Base-by-base conservation (phyloP, 805 yeast species). In the Suhomyces xylopsoci region DNA sequence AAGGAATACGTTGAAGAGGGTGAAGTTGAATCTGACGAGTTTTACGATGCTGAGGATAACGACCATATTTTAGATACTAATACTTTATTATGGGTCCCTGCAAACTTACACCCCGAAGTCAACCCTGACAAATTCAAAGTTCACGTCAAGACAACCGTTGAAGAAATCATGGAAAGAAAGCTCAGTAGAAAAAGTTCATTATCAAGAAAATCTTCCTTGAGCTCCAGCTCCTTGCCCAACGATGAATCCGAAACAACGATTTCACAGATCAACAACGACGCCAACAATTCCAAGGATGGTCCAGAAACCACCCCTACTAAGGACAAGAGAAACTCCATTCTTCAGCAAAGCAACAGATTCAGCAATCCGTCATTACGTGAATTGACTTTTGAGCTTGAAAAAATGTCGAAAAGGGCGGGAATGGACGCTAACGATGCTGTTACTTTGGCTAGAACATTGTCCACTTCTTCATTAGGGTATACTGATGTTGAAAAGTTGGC, bases 41-140 rank as follows among this genome's bases (percentile, higher is more conserved):
- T 57, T 50, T 51, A 51, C 28, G 66, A 62, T 47, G 61, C 65
- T 7, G 63, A 61, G 25, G 62, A 58, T 22, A 49, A 42, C 12
- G 70, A 64, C 22, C 62, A 52, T 47, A 24, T 58, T 52, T 49
- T 53, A 15, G 61, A 58, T 32, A 54, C 58, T 15, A 79, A 80
- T 47, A 73, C 81, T 52, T 70, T 88, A 30, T 73, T 93, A 50
- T 93, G 99, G 99, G 97, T 94, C 1, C 98, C 98, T 0, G 99
- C 98, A 1, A 84, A 83, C 56, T 78, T 90, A 38, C 99, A 94
- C 66, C 98, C 98, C 1, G 93, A 88, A 61, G 81, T 93, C n/a
- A 92, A 96, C 24, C 98, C 98, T 2, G 96, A 89, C 62, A 90
- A 88, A 61, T 87, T 84, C 70, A 75, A 84, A 57, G 80, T 79